Evolutionary conservation across 768 basidiomycete genomes (phyloP), one percentile per base, ranked within the genome.

Genomic region (Trametes gibbosa): DNA sequence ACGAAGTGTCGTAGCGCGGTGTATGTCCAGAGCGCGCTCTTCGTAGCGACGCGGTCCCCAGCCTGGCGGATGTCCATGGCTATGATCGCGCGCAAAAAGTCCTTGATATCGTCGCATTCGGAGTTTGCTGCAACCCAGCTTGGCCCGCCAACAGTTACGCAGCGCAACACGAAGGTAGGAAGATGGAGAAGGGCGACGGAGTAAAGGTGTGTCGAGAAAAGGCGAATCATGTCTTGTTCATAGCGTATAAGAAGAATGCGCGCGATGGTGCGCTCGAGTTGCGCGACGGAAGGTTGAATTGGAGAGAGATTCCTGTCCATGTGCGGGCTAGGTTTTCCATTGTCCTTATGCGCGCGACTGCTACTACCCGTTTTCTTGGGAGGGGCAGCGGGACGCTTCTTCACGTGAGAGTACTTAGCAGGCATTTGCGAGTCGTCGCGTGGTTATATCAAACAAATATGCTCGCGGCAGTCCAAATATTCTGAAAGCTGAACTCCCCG

Each of bases 11-110:
- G 74, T 27, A 90, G 73, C 32, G 86, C 88, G 1, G 89, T 90
- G 71, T 90, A 90, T 0, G 85, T 86, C 88, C 88, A 90, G 54
- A 90, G 72, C 19, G 89, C 85, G 65, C 85, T 87, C 77, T 89
- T 90, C 8, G 88, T 89, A 8, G 89, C 89, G 19, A 89, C 86
- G 29, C 88, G 79, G 64, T 90, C 88, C 17, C 88, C 89, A 0
- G 86, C 85, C 70, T 90, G 86, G 27, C 89, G 79, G 72, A 90
- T 79, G 68, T 90, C 88, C 87, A 90, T 89, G 59, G 79, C 80
- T 61, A 90, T 82, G 47, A 80, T 81, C 0, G 83, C 78, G 17
- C 88, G 78, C 70, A 89, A 84, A 69, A 87, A 89, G 65, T 90
- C 87, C 60, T 87, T 89, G 68, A 90, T 77, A 56, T 86, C 87